Conservation (phyloP, 805 yeast species). For the Candida sphagnicola region DNA sequence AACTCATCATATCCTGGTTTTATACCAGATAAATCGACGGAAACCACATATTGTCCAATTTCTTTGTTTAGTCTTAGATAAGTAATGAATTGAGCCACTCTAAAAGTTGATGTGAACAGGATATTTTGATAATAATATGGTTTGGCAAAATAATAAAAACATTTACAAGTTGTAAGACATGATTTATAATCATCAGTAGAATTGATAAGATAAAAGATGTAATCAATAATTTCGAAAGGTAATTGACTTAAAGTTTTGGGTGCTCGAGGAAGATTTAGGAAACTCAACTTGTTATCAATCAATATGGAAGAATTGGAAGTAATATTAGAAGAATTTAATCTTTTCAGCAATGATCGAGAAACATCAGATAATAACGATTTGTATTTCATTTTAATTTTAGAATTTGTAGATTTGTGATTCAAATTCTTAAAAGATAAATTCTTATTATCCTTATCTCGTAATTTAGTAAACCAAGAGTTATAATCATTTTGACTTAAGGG, state of each 20-base stretch:
- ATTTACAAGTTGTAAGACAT: slow-evolving; percentile 48
- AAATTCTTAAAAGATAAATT: slow-evolving; percentile 2
- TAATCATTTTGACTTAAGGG: slow-evolving; percentile 35
- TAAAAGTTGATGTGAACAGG: slow-evolving; percentile 61
- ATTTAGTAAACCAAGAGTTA: slow-evolving; percentile 8
- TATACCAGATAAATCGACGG: slow-evolving; percentile 53
- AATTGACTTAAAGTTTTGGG: slow-evolving; percentile 15
- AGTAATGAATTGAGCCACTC: slow-evolving; percentile 77
- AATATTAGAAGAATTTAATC: slow-evolving; percentile 24
- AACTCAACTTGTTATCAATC: slow-evolving; percentile 8
- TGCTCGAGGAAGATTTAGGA: slow-evolving; percentile 3
- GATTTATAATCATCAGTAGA: slow-evolving; percentile 30
- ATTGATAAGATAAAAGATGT: slow-evolving; percentile 33
- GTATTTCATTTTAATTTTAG: slow-evolving; percentile 42
- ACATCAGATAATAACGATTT: slow-evolving; percentile 47
- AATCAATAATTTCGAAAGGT: slow-evolving; percentile 42
- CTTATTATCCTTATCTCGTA: slow-evolving; percentile 1
- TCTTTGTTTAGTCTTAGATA: slow-evolving; percentile 53
- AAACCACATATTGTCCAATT: slow-evolving; percentile 54
- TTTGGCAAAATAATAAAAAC: slow-evolving; percentile 49
- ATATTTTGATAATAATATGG: slow-evolving; percentile 54
- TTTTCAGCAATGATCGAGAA: slow-evolving; percentile 25
- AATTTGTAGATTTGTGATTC: slow-evolving; percentile 6
- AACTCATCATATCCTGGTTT: slow-evolving; percentile 29
- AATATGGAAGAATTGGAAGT: neutral